Base-by-base conservation (phyloP, 2,329 filamentous ascomycete species). In the Neopestalotiopsis sp. region DNA sequence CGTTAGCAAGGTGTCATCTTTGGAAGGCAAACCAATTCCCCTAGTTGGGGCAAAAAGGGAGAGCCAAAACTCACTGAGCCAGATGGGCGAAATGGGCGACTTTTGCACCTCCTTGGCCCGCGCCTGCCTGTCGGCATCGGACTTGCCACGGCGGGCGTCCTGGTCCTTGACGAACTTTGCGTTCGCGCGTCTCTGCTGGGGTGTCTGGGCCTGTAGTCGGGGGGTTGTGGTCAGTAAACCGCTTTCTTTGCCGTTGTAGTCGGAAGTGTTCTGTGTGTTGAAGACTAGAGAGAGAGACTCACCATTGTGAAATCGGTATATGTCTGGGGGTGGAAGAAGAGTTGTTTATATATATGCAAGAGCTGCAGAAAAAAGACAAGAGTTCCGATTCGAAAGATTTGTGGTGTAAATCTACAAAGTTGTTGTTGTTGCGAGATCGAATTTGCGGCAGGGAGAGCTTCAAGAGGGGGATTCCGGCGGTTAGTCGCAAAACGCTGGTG, bases 141-240 rank as follows among this genome's bases (percentile, higher is more conserved):
- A 86, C 84, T 93, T 94, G 82, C 93, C 93, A 80, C 92, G 92
- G 78, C 91, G 92, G 70, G 85, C 84, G 78, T 92, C 90, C 79
- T 95, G 90, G 67, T 88, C 86, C 79, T 91, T 91, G 74, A 87
- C 90, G 82, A 94, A 97, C 82, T 92, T 92, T 77, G 89, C 89
- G 84, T 96, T 96, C 72, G 91, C 90, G 77, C 90, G 90, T 80
- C 93, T 91, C 85, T 96, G 94, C 81, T 94, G 89, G 74, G 91
- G 93, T 74, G 93, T 96, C 91, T 95, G 93, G 75, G 90, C 92
- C 92, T 94, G 76, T 71, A 34, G 10, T 28, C 30, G 34, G 38
- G 38, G 40, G 34, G 65, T 10, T n/a, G n/a, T 9, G 20, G 42
- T 49, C 30, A 42, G 63, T 17, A 59, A 20, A 24, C 20, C n/a